Base-by-base conservation (phyloP, 306 rosid genomes). In the Castanospermum australe region DNA sequence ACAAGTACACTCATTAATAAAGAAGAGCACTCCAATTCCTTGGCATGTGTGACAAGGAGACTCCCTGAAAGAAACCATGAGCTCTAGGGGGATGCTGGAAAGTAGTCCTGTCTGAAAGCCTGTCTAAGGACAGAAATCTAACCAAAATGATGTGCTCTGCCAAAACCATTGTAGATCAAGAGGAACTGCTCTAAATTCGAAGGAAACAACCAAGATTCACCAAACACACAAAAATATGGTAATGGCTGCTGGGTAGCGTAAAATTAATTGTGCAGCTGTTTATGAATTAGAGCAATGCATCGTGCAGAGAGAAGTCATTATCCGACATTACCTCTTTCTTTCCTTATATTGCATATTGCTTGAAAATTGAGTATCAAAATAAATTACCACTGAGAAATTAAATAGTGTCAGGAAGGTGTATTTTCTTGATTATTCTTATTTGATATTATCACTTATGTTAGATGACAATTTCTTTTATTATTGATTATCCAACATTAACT, bases 171-270 rank as follows among this genome's bases (percentile, higher is more conserved):
- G 20, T 24, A 38, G 45, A 45, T 35, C 9, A 4, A 45, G 47
- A 78, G 18, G 39, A 65, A 20, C 51, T 65, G 51, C 71, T 65
- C 10, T 9, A 65, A 63, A 41, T 79, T 79, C 17, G 44, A 54
- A 47, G 33, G 17, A 59, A 38, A 67, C 55, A 39, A 54, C 32
- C 18, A 14, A 59, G 64, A 18, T 69, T 35, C 71, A 14, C 54
- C 54, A 47, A n/a, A 15, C 15, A 8, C 24, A 25, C 35, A 17
- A 64, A 38, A 42, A 2, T 36, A 59, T 10, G 41, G 50, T 15
- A 39, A 55, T 60, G 55, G 41, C 78, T 48, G 45, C 55, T 5
- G 8, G 65, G 66, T 8, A 62, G 6, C 38, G 66, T 50, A 51
- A 71, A 79, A 24, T 60, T 36, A 48, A 8, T 30, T 18, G 6